Conservation (phyloP, 139 green algal genomes). For the Spirogloea muscicola region DNA sequence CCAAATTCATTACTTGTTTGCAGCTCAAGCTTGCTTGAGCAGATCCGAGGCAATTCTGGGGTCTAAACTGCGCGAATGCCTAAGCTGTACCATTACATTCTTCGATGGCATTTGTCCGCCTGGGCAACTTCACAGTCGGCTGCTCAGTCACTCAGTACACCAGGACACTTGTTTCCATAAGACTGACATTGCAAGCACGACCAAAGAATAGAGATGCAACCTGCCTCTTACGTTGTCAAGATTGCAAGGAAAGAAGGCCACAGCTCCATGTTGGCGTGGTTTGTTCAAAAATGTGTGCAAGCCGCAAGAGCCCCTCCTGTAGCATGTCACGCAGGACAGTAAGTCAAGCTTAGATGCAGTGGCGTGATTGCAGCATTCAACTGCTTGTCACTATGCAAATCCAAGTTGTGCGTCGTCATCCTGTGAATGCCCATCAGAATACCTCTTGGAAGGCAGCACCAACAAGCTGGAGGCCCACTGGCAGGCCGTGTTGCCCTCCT, state of each 20-base stretch:
- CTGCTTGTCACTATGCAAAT: not conserved
- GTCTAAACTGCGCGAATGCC: no score
- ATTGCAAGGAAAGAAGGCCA: not conserved
- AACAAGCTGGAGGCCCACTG: slow-evolving; percentile 44
- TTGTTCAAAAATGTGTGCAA: slow-evolving; percentile 41
- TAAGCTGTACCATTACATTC: no score
- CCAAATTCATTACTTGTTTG: no score
- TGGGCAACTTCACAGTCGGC: no score
- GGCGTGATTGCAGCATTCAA: not conserved
- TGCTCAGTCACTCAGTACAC: no score
- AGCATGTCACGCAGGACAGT: not conserved
- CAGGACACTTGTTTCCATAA: no score
- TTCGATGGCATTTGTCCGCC: no score
- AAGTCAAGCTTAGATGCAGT: not conserved
- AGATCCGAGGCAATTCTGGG: no score
- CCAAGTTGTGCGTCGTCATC: not conserved
- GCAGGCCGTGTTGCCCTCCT: slow-evolving; percentile 18
- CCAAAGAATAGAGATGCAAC: no score
- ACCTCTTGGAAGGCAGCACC: slow-evolving; percentile 37
- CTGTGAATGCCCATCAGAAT: not conserved
- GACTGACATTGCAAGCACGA: no score
- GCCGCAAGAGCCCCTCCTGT: slow-evolving; percentile 27
- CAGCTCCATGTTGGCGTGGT: slow-evolving; percentile 21
- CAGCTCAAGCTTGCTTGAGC: no score
- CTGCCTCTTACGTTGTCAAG: no score